Conservation (phyloP, 202 grass and related monocot genomes). For the Dendrocalamus latiflorus region DNA sequence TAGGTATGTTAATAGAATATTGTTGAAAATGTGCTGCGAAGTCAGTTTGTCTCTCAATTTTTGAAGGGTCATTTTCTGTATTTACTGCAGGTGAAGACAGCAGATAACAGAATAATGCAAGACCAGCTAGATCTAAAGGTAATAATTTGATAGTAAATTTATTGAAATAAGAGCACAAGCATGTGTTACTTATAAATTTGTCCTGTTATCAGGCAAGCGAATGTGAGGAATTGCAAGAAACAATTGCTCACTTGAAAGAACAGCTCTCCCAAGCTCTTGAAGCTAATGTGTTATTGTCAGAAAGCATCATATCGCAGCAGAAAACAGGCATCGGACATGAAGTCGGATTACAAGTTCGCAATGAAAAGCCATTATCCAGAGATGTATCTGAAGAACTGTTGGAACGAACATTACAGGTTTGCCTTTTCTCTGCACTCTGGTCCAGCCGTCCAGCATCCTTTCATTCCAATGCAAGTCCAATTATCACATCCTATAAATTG, state of each 20-base stretch:
- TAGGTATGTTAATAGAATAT: not conserved
- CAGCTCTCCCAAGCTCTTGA: constrained; percentile 51
- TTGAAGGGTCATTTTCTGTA: not conserved
- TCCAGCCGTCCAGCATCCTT: not conserved
- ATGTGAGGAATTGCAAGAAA: constrained; percentile 57
- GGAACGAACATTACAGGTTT: constrained; percentile 40
- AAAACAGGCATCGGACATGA: constrained; percentile 13
- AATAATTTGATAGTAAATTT: constrained; percentile 9
- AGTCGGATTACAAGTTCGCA: constrained; percentile 23
- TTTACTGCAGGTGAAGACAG: constrained; percentile 60
- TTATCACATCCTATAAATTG: not conserved
- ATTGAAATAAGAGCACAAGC: not conserved
- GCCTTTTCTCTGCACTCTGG: constrained; percentile 16
- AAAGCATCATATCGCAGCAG: constrained; percentile 29
- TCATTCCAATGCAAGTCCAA: not conserved
- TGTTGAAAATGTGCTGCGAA: not conserved
- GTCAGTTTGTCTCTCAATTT: not conserved
- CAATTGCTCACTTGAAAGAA: constrained; percentile 49
- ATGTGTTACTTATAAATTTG: constrained; percentile 3
- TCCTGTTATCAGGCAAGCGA: constrained; percentile 44
- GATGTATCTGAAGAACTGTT: constrained; percentile 36
- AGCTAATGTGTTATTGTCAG: constrained; percentile 42
- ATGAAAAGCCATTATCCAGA: constrained; percentile 18
- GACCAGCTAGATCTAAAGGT: constrained; percentile 66
- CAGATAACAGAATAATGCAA: constrained; percentile 79